Base-by-base conservation (phyloP, 2,329 filamentous ascomycete genomes). In the Emergomyces pasteurianus region DNA sequence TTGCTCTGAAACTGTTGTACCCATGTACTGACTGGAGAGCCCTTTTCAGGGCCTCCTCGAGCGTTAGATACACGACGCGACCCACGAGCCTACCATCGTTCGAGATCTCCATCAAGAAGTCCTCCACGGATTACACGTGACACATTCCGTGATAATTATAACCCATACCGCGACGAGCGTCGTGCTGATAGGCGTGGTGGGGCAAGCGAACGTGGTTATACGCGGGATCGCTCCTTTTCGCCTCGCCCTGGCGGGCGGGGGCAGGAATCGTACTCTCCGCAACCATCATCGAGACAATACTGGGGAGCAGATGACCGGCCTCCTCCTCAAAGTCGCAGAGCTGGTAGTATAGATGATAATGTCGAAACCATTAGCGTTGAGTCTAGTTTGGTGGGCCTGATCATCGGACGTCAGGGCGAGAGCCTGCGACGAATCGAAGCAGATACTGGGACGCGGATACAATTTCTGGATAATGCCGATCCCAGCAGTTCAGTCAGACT, bases 391-490 rank as follows among this genome's bases (percentile, higher is more conserved):
- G 91, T 96, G 58, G 91, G 91, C 49, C 80, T 96, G 40, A 95
- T 96, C 69, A 96, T 96, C 70, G 91, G 91, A 59, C 85, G 91
- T 63, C 88, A 92, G 70, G 91, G 91, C 66, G 92, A 96, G 76
- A 96, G 95, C 67, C 78, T 96, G 50, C 82, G 90, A 66, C 86
- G 89, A 62, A 90, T 96, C 65, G 92, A 96, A 74, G 80, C 83
- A 53, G 90, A 95, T 67, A 90, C 87, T 55, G 85, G 85, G 59
- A 92, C 90, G 67, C 83, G 91, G 62, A 90, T 96, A 31, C 91
- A 96, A 75, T 96, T 96, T 71, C 81, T 95, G 62, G 88, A 90
- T 40, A 83, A 89, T 18, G 83, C 85, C 62, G 86, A 90, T 69
- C 79, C 82, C 42, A 85, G 84, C 53, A 88, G 88, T 23, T 82